These are phyloP conservation scores for Ustilago xerochloae DNA, from an alignment of 1,284 basidiomycete species.

Conservation along the genomic window DNA sequence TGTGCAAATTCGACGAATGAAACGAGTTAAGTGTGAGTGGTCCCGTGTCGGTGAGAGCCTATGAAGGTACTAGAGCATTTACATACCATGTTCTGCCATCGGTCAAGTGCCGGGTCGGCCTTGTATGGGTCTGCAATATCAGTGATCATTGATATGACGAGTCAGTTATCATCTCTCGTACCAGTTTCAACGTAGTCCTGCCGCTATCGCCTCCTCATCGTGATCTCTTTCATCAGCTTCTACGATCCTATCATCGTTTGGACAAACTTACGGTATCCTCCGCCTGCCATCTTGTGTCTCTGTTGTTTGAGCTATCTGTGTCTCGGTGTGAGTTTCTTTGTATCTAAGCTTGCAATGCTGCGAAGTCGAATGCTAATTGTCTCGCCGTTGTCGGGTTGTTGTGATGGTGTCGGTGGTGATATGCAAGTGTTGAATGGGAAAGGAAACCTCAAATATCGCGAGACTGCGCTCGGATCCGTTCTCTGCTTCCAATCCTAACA, in stretches of 20 bases:
- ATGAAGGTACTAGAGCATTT: neutral
- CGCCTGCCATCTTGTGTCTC: conserved; percentile 58
- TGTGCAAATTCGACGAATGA: too few relatives aligned
- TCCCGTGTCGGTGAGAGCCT: neutral
- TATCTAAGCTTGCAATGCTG: neutral
- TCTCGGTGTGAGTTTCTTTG: neutral
- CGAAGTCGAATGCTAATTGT: neutral
- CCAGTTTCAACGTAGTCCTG: neutral
- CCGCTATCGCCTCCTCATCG: neutral
- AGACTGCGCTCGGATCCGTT: conserved; percentile 37
- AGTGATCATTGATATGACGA: neutral
- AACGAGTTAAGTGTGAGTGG: neutral
- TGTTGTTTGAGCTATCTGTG: neutral
- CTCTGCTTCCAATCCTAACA: neutral
- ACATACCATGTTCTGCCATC: conserved; percentile 59
- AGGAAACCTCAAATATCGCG: conserved; percentile 13
- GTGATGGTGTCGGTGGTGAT: neutral
- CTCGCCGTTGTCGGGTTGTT: neutral
- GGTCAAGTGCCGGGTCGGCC: conserved; percentile 63
- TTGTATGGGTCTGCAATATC: conserved; percentile 56
- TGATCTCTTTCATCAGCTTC: neutral
- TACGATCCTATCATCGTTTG: neutral
- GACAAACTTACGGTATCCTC: conserved; percentile 55
- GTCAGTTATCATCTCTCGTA: neutral
- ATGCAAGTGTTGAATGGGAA: neutral